Conservation (phyloP, 352 stramenopile species). For the Nothophytophthora sp. region DNA sequence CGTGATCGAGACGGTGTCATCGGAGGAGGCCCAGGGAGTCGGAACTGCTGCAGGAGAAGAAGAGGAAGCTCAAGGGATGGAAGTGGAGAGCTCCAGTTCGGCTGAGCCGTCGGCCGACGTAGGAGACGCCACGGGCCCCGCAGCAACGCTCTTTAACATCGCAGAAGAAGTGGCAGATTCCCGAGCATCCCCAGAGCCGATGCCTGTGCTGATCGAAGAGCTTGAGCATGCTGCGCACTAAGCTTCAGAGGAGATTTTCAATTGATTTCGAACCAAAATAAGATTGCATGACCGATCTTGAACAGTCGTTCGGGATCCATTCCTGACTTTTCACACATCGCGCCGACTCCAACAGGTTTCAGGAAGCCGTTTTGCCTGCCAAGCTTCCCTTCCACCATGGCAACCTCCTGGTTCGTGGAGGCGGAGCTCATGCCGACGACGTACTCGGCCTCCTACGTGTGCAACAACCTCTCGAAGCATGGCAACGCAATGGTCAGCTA, state of each 20-base stretch:
- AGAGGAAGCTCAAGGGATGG: constrained; percentile 15
- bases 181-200: constrained; percentile 5
- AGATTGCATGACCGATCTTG: constrained; percentile 15
- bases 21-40: constrained; percentile 4
- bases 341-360: too few species aligned
- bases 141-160: constrained; percentile 21
- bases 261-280: constrained; percentile 18
- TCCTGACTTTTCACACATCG: too few species aligned
- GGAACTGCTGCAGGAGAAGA: constrained; percentile 2
- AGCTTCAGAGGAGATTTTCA: not conserved
- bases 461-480: constrained; percentile 55
- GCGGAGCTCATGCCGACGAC: constrained; percentile 44
- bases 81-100: constrained; percentile 6
- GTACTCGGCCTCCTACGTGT: constrained; percentile 51
- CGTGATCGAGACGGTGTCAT: constrained; percentile 58
- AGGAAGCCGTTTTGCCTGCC: too few species aligned
- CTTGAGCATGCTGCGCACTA: constrained; percentile 18
- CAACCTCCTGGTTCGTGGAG: constrained; percentile 48
- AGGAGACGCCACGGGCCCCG: constrained; percentile 1
- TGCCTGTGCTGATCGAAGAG: constrained; percentile 30
- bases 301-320: constrained; percentile 5
- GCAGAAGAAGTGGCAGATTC: constrained; percentile 11
- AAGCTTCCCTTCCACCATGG: too few species aligned
- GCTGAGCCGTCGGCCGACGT: not conserved
- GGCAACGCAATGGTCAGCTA: constrained; percentile 39